A percentile compares a stretch with the other conserved stretches of the same genome.
Conservation (phyloP, 495 filamentous ascomycete genomes). For the Penicillium argentinense region DNA sequence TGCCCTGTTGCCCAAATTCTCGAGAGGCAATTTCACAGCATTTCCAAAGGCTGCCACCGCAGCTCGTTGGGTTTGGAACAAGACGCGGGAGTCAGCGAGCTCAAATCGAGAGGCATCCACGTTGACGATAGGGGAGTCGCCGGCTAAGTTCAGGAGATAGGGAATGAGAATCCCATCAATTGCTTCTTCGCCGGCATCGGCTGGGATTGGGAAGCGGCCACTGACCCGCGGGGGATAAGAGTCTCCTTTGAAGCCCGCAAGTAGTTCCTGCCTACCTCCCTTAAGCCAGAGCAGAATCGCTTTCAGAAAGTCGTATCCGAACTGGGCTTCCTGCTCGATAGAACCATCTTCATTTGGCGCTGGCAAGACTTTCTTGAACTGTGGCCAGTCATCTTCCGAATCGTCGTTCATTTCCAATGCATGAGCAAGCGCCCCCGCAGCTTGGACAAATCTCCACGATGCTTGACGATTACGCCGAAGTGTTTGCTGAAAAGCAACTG, state of each 20-base stretch:
- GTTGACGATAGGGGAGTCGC: constrained; percentile 48
- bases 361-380: constrained; percentile 45
- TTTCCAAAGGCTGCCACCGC: constrained; percentile 58
- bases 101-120: constrained; percentile 63
- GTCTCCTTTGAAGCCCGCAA: constrained; percentile 55
- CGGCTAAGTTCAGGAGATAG: constrained; percentile 54
- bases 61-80: constrained; percentile 55
- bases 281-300: constrained; percentile 64
- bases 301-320: constrained; percentile 65
- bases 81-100: constrained; percentile 48
- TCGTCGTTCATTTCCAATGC: constrained; percentile 47
- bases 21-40: constrained; percentile 51
- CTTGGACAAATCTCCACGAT: constrained; percentile 66
- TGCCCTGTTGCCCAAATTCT: constrained; percentile 38
- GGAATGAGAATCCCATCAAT: constrained; percentile 59
- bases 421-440: constrained; percentile 59
- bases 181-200: constrained; percentile 46
- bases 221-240: constrained; percentile 31
- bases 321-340: constrained; percentile 44
- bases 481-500: constrained; percentile 54
- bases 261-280: constrained; percentile 51
- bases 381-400: constrained; percentile 22
- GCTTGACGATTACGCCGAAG: constrained; percentile 58
- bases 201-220: constrained; percentile 52
- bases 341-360: constrained; percentile 48